Conservation (phyloP, 306 rosid genomes). For the Dalbergia oliveri region DNA sequence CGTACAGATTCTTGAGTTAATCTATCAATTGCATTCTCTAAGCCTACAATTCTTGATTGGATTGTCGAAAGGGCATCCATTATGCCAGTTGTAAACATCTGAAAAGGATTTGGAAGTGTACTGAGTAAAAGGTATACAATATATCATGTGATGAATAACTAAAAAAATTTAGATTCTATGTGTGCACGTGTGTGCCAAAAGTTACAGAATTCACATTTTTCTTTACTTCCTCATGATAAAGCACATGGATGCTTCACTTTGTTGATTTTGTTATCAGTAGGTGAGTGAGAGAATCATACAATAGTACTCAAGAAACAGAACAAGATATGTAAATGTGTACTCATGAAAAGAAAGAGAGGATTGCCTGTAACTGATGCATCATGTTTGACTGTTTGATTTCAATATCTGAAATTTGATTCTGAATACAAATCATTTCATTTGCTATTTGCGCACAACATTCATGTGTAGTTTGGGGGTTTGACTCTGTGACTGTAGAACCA, state of each 20-base stretch:
- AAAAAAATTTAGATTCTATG: conserved; percentile 26
- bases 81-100: conserved; percentile 75
- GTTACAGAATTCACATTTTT: conserved; percentile 9
- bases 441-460: conserved; percentile 67
- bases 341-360: background rate
- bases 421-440: conserved; percentile 71
- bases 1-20: conserved; percentile 64
- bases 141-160: conserved; percentile 33
- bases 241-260: conserved; percentile 18
- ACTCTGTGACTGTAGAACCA: conserved; percentile 70
- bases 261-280: conserved; percentile 9
- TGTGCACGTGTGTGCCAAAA: conserved; percentile 8
- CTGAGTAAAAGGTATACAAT: conserved; percentile 20
- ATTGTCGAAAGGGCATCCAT: conserved; percentile 73
- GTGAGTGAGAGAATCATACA: conserved; percentile 18
- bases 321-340: background rate
- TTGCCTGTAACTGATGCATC: conserved; percentile 82
- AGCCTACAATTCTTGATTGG: conserved; percentile 73
- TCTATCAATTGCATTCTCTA: conserved; percentile 73
- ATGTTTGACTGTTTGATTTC: conserved; percentile 77
- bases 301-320: conserved; percentile 35
- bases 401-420: conserved; percentile 79
- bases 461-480: conserved; percentile 58
- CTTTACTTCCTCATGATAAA: conserved; percentile 2
- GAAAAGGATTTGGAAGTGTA: conserved; percentile 44